Evolutionary conservation across 2,329 filamentous ascomycete species (phyloP).

Genomic region (Monosporascus ibericus): DNA sequence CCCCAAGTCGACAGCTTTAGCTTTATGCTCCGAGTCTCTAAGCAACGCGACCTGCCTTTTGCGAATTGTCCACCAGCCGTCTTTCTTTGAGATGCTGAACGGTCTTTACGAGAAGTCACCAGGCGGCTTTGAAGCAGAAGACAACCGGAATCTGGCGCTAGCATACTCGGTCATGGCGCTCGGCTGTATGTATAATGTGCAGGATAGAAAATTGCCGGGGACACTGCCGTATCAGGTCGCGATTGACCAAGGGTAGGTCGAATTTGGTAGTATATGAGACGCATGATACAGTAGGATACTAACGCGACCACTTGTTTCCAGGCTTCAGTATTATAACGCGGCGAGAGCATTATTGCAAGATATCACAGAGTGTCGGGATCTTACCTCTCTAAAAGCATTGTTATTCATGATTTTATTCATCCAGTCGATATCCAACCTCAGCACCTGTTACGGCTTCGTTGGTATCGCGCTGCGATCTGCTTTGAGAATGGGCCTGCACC

Average conservation of each 20-base stretch:
- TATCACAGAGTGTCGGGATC: slow-evolving; percentile 64
- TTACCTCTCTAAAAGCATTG: slow-evolving; percentile 68
- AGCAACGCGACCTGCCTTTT: slow-evolving; percentile 34
- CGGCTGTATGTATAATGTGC: slow-evolving; percentile 49
- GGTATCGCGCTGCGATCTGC: slow-evolving; percentile 71
- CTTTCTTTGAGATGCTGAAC: slow-evolving; percentile 63
- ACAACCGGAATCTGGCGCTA: slow-evolving; percentile 53
- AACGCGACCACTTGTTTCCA: slow-evolving; percentile 28
- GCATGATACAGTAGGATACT: slow-evolving; percentile 6
- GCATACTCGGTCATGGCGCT: slow-evolving; percentile 55
- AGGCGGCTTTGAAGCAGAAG: slow-evolving; percentile 48
- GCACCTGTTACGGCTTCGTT: slow-evolving; percentile 73
- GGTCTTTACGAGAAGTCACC: slow-evolving; percentile 57
- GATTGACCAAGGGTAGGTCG: slow-evolving; percentile 47
- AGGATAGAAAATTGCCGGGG: slow-evolving; percentile 16
- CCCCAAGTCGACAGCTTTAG: slow-evolving; percentile 46
- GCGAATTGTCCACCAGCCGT: slow-evolving; percentile 64
- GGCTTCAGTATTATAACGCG: slow-evolving; percentile 68
- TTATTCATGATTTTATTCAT: slow-evolving; percentile 77
- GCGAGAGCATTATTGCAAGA: slow-evolving; percentile 61
- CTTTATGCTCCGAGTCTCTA: slow-evolving; percentile 31
- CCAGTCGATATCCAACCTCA: slow-evolving; percentile 72
- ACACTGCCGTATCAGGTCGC: slow-evolving; percentile 31
- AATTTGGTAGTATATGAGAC: neutral
- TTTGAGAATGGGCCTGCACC: slow-evolving; percentile 72